Conservation (phyloP, 495 filamentous ascomycete species). For the Rostrohypoxylon terebratum region DNA sequence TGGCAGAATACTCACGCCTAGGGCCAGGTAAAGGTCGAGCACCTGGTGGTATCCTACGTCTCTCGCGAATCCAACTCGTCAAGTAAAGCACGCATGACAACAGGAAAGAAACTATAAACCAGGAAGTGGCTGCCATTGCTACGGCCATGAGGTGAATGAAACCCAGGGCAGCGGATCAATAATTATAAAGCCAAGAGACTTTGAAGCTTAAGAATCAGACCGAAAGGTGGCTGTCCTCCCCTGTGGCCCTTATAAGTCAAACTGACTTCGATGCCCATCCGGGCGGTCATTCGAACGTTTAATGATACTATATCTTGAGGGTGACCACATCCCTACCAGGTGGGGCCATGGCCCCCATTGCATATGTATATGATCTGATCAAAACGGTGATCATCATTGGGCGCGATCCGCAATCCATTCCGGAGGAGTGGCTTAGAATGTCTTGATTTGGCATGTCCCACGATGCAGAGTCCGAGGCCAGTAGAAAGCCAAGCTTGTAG, state of each 20-base stretch:
- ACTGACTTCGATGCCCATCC: conserved; percentile 15
- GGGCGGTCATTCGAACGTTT: conserved; percentile 9
- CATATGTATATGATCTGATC: conserved; percentile 29
- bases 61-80: conserved; percentile 21
- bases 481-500: not conserved
- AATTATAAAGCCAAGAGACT: conserved; percentile 15
- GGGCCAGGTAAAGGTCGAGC: conserved; percentile 49
- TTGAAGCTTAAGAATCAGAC: conserved; percentile 16
- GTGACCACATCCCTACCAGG: conserved; percentile 16
- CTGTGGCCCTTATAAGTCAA: conserved; percentile 26
- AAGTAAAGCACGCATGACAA: conserved; percentile 35
- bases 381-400: conserved; percentile 1
- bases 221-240: conserved; percentile 3
- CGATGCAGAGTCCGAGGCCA: conserved; percentile 29
- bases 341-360: conserved; percentile 18
- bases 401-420: conserved; percentile 21
- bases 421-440: conserved; percentile 29
- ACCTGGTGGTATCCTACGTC: conserved; percentile 41
- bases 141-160: conserved; percentile 5
- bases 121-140: conserved; percentile 36
- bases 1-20: conserved; percentile 43
- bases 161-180: not conserved
- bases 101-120: conserved; percentile 29
- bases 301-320: conserved; percentile 17
- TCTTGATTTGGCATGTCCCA: conserved; percentile 37